Conservation (phyloP, 192 early-diverging fungal genomes). For the Coemansia sp. region DNA sequence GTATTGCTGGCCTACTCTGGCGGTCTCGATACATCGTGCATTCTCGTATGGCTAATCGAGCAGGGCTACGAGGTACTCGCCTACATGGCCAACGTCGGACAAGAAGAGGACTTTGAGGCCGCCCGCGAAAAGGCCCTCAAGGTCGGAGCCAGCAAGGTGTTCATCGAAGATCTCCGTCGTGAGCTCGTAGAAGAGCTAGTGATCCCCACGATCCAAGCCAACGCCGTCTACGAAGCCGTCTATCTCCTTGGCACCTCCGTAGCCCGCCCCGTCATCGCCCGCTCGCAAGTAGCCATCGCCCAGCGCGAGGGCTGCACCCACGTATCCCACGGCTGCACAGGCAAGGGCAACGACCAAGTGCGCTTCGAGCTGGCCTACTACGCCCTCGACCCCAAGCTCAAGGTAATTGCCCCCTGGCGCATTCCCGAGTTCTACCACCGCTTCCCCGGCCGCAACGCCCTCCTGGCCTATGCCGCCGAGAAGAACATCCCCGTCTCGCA, state of each 20-base stretch:
- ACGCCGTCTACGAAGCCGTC: slow-evolving; percentile 92
- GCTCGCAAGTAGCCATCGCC: slow-evolving; percentile 89
- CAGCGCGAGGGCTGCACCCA: slow-evolving; percentile 88
- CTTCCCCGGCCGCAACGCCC: slow-evolving; percentile 88
- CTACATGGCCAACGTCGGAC: slow-evolving; percentile 98
- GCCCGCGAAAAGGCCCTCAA: slow-evolving; percentile 87
- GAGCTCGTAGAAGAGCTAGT: slow-evolving; percentile 93
- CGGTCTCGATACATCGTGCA: slow-evolving; percentile 98
- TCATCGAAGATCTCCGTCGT: slow-evolving; percentile 92
- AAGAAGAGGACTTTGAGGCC: slow-evolving; percentile 98
- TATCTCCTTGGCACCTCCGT: slow-evolving; percentile 97
- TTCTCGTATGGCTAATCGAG: slow-evolving; percentile 97
- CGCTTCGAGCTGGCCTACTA: slow-evolving; percentile 99
- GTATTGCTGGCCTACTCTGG: slow-evolving; percentile 97
- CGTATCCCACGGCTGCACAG: slow-evolving; percentile 99
- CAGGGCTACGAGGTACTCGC: slow-evolving; percentile 96
- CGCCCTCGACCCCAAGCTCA: slow-evolving; percentile 87
- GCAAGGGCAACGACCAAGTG: slow-evolving; percentile 99
- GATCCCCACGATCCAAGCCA: slow-evolving; percentile 90
- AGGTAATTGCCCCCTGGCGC: slow-evolving; percentile 98
- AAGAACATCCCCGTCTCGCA: slow-evolving; percentile 93
- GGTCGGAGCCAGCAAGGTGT: slow-evolving; percentile 92
- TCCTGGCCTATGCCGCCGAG: slow-evolving; percentile 87
- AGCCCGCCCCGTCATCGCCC: slow-evolving; percentile 94
- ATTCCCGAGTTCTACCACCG: slow-evolving; percentile 93